Base-by-base conservation (phyloP, 768 basidiomycete genomes). In the Termitomyces sp. region DNA sequence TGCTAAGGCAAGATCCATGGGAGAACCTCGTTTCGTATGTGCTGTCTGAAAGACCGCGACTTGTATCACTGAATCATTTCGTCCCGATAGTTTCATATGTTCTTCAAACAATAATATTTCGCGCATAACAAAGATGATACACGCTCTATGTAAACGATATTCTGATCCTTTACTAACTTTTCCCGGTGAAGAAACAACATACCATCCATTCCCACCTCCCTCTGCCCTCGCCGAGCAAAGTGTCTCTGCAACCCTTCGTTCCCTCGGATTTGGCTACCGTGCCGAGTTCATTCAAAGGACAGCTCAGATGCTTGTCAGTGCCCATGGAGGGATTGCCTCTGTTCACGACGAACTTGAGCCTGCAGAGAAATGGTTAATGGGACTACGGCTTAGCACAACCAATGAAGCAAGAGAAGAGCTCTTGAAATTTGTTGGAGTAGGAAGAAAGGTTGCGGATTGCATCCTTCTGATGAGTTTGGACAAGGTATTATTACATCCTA, bases 401-500 rank as follows among this genome's bases (percentile, higher is more conserved):
- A 70, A 72, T 0, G 79, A 81, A 27, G 93, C 93, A 24, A 78
- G 95, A 63, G 78, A 82, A 45, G 86, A 89, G 62, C 77, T 99
- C 24, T 74, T 96, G 37, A 86, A 83, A 67, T 85, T 98, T 57
- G 80, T 90, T 46, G 97, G 97, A 0, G 96, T 99, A 1, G 97
- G 97, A 6, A 81, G 93, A 37, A 99, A 99, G 69, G 97, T 99
- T 0, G 96, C 96, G 2, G 97, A 99, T 68, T 99, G 97, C 66
- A 76, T 97, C 31, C 73, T 97, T 53, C 75, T 98, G 16, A 96
- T 98, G 94, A 92, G 91, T 67, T 69, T 95, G 58, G 89, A 96
- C 73, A 92, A 95, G 81, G 93, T 92, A 60, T 50, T 11, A 8
- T 30, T 30, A 7, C 27, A 30, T 53, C 52, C 7, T 20, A 41